Conservation (phyloP, 2,329 filamentous ascomycete species). For the Pseudocercospora crystallina region DNA sequence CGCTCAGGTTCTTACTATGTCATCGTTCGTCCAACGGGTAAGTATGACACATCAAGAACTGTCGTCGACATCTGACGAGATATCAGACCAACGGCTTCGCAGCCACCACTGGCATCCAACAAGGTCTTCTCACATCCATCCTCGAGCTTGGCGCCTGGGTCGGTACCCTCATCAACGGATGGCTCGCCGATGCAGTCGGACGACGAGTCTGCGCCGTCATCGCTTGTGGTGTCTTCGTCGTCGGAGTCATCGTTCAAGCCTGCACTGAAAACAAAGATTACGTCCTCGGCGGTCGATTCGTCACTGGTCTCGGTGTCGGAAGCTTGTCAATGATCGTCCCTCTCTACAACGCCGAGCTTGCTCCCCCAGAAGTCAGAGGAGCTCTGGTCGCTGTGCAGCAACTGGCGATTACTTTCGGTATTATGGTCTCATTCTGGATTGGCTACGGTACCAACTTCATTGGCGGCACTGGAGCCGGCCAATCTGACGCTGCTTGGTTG, state of each 20-base stretch:
- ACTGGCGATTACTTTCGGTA: constrained; percentile 57
- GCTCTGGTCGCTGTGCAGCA: constrained; percentile 65
- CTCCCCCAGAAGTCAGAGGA: constrained; percentile 61
- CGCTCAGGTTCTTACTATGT: constrained; percentile 61
- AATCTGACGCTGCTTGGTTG: constrained; percentile 55
- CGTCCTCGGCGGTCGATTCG: constrained; percentile 69
- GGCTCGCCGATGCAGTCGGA: constrained; percentile 66
- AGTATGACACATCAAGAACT: no score
- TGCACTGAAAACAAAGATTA: constrained; percentile 5
- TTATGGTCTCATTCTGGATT: constrained; percentile 47
- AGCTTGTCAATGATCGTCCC: constrained; percentile 61
- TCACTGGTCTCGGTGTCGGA: constrained; percentile 70
- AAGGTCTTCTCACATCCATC: constrained; percentile 58
- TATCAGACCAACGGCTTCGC: constrained; percentile 34
- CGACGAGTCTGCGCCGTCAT: constrained; percentile 67
- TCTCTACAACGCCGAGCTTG: constrained; percentile 48
- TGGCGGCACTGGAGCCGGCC: constrained; percentile 51
- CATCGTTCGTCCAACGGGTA: constrained; percentile 41
- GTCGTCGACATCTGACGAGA: no score
- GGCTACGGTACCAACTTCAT: constrained; percentile 44
- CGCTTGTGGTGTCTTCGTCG: constrained; percentile 62
- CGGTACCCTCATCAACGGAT: constrained; percentile 56
- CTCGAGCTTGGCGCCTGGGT: constrained; percentile 66
- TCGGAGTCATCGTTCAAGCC: constrained; percentile 67
- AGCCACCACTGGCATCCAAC: constrained; percentile 2